Conservation (phyloP, 805 yeast species). For the Groenewaldozyma tartarivorans region DNA sequence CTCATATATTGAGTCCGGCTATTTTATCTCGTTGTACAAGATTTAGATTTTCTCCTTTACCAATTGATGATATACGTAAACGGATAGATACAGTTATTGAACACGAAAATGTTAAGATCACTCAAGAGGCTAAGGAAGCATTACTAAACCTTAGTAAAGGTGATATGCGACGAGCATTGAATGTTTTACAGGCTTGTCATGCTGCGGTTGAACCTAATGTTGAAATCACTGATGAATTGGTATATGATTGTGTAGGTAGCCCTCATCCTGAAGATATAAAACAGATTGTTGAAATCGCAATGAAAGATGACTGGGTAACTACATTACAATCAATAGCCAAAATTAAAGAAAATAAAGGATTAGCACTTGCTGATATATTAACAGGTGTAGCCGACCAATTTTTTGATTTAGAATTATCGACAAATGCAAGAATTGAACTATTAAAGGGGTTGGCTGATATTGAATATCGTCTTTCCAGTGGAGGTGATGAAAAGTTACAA, state of each 20-base stretch:
- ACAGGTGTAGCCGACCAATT: slow-evolving; percentile 66
- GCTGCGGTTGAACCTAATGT: slow-evolving; percentile 53
- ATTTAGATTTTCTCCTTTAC: slow-evolving; percentile 82
- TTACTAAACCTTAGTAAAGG: slow-evolving; percentile 73
- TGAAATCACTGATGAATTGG: slow-evolving; percentile 60
- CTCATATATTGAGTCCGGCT: slow-evolving; percentile 94
- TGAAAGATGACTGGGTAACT: slow-evolving; percentile 83
- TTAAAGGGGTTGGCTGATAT: slow-evolving; percentile 72
- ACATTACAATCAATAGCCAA: slow-evolving; percentile 57
- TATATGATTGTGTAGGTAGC: slow-evolving; percentile 92
- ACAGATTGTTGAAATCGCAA: slow-evolving; percentile 60
- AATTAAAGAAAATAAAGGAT: slow-evolving; percentile 64
- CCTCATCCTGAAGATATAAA: slow-evolving; percentile 85
- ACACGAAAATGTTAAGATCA: slow-evolving; percentile 52
- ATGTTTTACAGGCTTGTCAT: slow-evolving; percentile 88
- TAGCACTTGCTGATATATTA: slow-evolving; percentile 81
- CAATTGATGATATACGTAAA: slow-evolving; percentile 53
- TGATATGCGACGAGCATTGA: slow-evolving; percentile 92
- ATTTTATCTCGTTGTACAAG: slow-evolving; percentile 89
- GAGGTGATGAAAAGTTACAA: slow-evolving; percentile 87
- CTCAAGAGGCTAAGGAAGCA: slow-evolving; percentile 52
- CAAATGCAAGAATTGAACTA: slow-evolving; percentile 51
- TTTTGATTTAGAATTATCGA: slow-evolving; percentile 55
- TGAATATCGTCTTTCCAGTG: slow-evolving; percentile 84
- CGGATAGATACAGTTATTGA: slow-evolving; percentile 62